These are phyloP conservation scores for Mycena galopus DNA, from an alignment of 768 basidiomycete species.

Conservation along the genomic window DNA sequence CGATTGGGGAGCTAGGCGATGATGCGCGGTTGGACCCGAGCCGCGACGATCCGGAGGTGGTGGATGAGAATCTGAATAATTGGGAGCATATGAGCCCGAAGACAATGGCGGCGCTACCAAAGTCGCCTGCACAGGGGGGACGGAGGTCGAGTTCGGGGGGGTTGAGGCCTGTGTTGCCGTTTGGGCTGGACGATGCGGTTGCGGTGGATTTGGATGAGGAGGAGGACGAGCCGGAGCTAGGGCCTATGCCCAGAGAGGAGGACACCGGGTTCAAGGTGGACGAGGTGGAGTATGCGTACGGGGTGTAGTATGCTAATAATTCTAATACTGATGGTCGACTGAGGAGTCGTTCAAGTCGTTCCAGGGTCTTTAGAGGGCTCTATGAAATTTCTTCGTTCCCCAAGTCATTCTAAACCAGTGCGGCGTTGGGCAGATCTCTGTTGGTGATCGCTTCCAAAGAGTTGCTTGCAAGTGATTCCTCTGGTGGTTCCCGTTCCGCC, in stretches of 20 bases:
- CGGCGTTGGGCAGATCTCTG: no score
- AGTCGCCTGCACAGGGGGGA: conserved; percentile 82
- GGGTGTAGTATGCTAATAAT: conserved; percentile 52
- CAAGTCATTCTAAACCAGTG: no score
- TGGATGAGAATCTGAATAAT: conserved; percentile 90
- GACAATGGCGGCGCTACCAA: conserved; percentile 93
- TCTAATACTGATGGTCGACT: no score
- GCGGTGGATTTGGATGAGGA: conserved; percentile 81
- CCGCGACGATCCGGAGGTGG: conserved; percentile 71
- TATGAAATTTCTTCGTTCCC: no score
- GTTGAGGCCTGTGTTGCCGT: conserved; percentile 82
- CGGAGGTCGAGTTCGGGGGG: conserved; percentile 89
- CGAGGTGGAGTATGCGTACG: conserved; percentile 91
- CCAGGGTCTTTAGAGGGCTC: no score
- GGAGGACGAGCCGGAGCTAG: conserved; percentile 79
- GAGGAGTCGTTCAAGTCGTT: no score
- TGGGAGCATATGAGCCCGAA: conserved; percentile 99
- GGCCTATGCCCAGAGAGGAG: conserved; percentile 82
- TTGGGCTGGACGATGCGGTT: conserved; percentile 81
- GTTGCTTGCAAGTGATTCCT: no score
- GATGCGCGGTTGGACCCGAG: conserved; percentile 76
- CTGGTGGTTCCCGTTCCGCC: no score
- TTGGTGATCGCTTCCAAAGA: no score
- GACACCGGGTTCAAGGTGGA: conserved; percentile 81
- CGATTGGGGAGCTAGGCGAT: conserved; percentile 90